These are phyloP conservation scores for Cyphellophora europaea DNA, from an alignment of 2,329 filamentous ascomycete species.

Conservation along the genomic window DNA sequence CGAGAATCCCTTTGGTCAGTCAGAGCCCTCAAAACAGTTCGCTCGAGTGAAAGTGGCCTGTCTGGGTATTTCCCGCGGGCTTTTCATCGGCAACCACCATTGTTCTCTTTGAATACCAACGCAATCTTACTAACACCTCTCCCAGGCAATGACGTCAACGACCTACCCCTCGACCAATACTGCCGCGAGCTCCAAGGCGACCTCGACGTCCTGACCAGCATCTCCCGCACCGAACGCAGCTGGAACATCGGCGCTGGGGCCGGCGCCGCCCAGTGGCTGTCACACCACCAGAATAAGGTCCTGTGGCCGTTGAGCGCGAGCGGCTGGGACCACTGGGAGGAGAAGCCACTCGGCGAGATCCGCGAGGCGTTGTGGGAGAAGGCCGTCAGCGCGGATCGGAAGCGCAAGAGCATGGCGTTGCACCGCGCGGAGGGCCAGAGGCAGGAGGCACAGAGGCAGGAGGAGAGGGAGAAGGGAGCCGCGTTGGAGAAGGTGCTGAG, in stretches of 20 bases:
- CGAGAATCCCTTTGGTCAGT: constrained; percentile 80
- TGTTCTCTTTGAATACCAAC: no score
- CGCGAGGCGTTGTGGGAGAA: not conserved
- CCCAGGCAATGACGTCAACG: constrained; percentile 75
- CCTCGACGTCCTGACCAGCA: constrained; percentile 61
- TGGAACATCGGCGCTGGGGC: constrained; percentile 41
- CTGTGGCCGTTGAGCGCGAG: constrained; percentile 44
- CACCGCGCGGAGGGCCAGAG: no score
- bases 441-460: no score
- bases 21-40: no score
- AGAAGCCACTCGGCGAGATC: not conserved
- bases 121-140: no score
- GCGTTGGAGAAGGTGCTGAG: no score
- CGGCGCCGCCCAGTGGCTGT: constrained; percentile 3
- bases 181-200: constrained; percentile 67
- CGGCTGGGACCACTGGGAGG: not conserved
- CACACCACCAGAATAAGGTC: constrained; percentile 39
- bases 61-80: no score
- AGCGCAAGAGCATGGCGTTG: no score
- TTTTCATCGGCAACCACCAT: no score
- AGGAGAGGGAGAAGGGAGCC: no score
- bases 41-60: no score
- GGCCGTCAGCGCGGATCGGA: not conserved
- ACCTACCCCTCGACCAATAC: constrained; percentile 66
- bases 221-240: constrained; percentile 38